Evolutionary conservation across 495 filamentous ascomycete genomes (phyloP), one percentile per base, ranked within the genome.

Genomic region (Cercophora samala): DNA sequence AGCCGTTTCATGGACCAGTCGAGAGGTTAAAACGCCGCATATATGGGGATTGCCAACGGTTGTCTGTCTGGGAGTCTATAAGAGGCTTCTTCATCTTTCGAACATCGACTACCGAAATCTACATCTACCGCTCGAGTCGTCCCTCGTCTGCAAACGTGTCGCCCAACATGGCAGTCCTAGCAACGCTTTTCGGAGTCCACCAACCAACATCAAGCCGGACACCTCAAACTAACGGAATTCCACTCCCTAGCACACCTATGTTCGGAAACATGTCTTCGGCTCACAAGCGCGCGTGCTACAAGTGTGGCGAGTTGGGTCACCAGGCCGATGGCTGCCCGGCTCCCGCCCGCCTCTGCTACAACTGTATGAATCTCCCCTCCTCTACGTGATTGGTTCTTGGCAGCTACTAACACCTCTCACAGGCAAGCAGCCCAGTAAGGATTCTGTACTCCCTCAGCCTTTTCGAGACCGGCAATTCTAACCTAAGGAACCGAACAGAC

Each of bases 251-350:
- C 37, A 11, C 37, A 11, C 37, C 37, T 46, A 11, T 22, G 24
- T 46, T 78, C 73, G 37, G 37, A 46, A 78, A 72, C 69, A 95
- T 93, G 89, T 94, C 93, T 83, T 96, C 96, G 72, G 86, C 97
- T 76, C 94, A 93, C 77, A 92, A 95, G 79, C 91, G 96, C 80
- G 96, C 94, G 69, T 99, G 96, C 88, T 99, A 97, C 87, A 99
- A 99, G 84, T 99, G 96, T 85, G 96, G 96, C 81, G 97, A 97
- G 76, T 93, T 99, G 77, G 95, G 95, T 79, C 95, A 99, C 83
- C 97, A 96, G 78, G 95, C 95, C 72, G 95, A 99, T 85, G 92
- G 94, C 69, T 99, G 95, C 88, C 91, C 93, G 64, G 97, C 93
- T 54, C 89, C 93, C 58, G 93, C 98, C 84, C 90, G 95, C 76